Evolutionary conservation across 2,329 filamentous ascomycete genomes (phyloP).

Genomic region (Trichoderma arundinaceum): DNA sequence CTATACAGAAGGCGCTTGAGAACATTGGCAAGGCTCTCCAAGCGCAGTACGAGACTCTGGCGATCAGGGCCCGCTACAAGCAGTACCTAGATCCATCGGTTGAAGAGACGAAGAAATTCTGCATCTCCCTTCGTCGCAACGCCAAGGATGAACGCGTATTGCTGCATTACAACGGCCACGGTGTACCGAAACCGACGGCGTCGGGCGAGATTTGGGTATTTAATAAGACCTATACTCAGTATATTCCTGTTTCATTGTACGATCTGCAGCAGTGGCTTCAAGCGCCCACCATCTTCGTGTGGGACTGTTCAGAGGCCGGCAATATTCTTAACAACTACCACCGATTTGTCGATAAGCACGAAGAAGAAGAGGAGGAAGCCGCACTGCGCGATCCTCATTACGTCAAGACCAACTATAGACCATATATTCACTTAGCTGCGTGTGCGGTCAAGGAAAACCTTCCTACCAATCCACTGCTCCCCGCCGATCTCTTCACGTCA

Average conservation of each 20-base stretch:
- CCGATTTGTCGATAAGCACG: constrained; percentile 92
- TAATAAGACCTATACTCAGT: constrained; percentile 98
- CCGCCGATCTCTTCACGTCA: constrained; percentile 93
- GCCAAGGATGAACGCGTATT: constrained; percentile 95
- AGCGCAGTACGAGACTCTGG: constrained; percentile 93
- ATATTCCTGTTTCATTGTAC: constrained; percentile 94
- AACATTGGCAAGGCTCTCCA: constrained; percentile 97
- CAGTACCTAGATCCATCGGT: constrained; percentile 95
- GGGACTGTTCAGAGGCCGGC: constrained; percentile 95
- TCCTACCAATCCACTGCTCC: constrained; percentile 90
- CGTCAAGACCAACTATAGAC: constrained; percentile 72
- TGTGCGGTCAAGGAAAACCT: constrained; percentile 90
- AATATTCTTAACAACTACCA: constrained; percentile 96
- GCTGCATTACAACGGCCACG: constrained; percentile 99
- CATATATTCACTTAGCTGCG: constrained; percentile 87
- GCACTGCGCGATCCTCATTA: constrained; percentile 80
- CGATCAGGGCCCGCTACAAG: constrained; percentile 95
- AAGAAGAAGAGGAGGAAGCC: constrained; percentile 81
- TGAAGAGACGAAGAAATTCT: constrained; percentile 97
- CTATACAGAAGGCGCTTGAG: constrained; percentile 84
- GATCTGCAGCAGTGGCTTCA: constrained; percentile 96
- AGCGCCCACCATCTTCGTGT: constrained; percentile 94
- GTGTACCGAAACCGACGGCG: constrained; percentile 91
- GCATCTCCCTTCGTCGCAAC: constrained; percentile 84
- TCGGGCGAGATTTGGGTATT: constrained; percentile 99